These are phyloP conservation scores for Chlorella sp. DNA, from an alignment of 139 green algal genomes.

Conservation along the genomic window DNA sequence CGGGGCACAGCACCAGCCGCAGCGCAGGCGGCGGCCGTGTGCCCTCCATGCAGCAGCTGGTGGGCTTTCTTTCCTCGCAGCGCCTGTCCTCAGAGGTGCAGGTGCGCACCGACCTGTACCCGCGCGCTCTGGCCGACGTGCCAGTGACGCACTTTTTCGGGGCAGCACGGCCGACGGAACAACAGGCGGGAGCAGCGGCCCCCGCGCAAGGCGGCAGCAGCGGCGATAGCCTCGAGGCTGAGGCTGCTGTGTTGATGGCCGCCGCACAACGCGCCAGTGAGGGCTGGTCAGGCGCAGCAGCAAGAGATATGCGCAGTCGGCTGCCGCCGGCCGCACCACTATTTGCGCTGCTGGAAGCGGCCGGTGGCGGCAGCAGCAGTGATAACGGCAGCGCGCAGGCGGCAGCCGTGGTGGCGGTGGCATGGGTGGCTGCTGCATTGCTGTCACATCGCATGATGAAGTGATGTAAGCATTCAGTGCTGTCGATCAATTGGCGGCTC, in stretches of 20 bases:
- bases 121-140: not conserved
- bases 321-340: not conserved
- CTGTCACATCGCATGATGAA: not conserved
- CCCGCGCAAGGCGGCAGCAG: not conserved
- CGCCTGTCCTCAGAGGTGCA: constrained; percentile 7
- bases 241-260: too few relatives aligned
- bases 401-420: not conserved
- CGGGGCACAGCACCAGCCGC: not conserved
- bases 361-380: not conserved
- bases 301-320: not conserved
- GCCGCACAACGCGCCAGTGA: too few relatives aligned
- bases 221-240: not conserved
- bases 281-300: not conserved
- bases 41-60: constrained; percentile 8
- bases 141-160: constrained; percentile 2
- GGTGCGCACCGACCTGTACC: constrained; percentile 9
- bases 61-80: not conserved
- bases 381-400: not conserved
- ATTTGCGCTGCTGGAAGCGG: not conserved
- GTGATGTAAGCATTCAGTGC: too few relatives aligned
- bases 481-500: too few relatives aligned
- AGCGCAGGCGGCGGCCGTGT: not conserved
- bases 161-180: not conserved
- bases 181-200: not conserved
- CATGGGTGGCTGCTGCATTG: not conserved